Base-by-base conservation (phyloP, 2,329 filamentous ascomycete species). In the Leptographium radiaticola region DNA sequence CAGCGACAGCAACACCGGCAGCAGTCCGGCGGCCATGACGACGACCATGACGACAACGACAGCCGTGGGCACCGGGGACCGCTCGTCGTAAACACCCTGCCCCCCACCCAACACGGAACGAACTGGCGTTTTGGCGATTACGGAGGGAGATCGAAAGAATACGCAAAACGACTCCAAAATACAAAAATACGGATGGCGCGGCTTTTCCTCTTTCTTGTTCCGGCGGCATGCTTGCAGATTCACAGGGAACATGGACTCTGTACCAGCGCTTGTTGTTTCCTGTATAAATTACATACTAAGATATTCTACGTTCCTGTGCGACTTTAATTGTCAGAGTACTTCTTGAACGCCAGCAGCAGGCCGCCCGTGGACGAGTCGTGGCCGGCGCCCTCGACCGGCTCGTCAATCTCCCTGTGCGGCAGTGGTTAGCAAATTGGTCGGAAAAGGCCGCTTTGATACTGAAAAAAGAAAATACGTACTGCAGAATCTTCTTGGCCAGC, bases 281-380 rank as follows among this genome's bases (percentile, higher is more conserved):
- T 34, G 2, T 47, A 15, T 16, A 6, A 16, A 16, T 16, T 16
- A 16, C 39, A 42, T 42, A 2, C 2, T 11, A 16, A 42, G 11
- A 38, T 9, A 39, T 12, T 13, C 11, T 13, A 40, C 20, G 15
- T 16, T 30, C n/a, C 38, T 70, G 25, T 25, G 25, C 25, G 25
- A 25, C 25, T 25, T 25, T 5, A 81, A 57, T 74, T 67, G 62
- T 73, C 72, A 30, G 73, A 68, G 60, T 76, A 81, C 74, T 84
- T 83, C 85, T 95, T 95, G 76, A 96, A 98, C 11, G 87, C 88
- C 57, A 84, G 84, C 70, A 98, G 89, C 61, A 98, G 76, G 33
- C 90, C 88, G 59, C 83, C 88, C 12, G 93, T 98, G 63, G 87
- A 93, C 58, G 81, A 74, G 69, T 98, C 93, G 71, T 98, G 93